A percentile compares a stretch with the other conserved stretches of the same genome.
Conservation (phyloP, 192 early-diverging fungal genomes). For the Jimgerdemannia lactiflua region DNA sequence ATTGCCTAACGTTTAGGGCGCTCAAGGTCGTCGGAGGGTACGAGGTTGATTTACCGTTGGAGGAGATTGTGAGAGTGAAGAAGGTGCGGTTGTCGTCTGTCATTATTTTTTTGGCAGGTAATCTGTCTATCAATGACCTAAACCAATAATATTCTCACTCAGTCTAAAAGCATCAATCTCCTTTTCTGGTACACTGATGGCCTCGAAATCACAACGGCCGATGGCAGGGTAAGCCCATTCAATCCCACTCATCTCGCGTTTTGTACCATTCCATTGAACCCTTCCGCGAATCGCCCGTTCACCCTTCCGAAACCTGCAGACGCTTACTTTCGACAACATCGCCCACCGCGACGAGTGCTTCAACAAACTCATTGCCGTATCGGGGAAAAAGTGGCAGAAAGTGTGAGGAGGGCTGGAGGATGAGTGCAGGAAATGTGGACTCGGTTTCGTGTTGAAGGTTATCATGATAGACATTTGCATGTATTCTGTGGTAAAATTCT, state of each 20-base stretch:
- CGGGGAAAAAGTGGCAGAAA: slow-evolving; percentile 15
- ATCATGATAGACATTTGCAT: too few relatives aligned
- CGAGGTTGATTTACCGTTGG: slow-evolving; percentile 12
- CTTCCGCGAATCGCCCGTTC: background rate
- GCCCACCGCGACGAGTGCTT: slow-evolving; percentile 26
- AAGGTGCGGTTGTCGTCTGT: background rate
- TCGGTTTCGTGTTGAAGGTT: too few relatives aligned
- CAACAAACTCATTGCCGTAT: slow-evolving; percentile 15
- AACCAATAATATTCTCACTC: background rate
- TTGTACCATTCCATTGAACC: background rate
- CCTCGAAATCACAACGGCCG: slow-evolving; percentile 11
- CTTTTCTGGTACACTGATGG: slow-evolving; percentile 24
- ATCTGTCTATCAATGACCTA: background rate
- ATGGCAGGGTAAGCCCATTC: slow-evolving; percentile 8
- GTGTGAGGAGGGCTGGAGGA: too few relatives aligned
- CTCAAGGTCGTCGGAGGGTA: slow-evolving; percentile 17
- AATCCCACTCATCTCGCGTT: background rate
- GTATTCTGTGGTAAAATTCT: too few relatives aligned
- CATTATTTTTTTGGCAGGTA: background rate
- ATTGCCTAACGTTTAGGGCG: slow-evolving; percentile 11
- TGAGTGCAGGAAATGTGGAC: too few relatives aligned
- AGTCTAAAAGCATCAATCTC: slow-evolving; percentile 24
- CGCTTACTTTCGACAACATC: slow-evolving; percentile 21
- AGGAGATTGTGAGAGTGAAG: slow-evolving; percentile 20
- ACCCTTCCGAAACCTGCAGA: background rate